Conservation (phyloP, 805 yeast genomes). For the Candida takata region DNA sequence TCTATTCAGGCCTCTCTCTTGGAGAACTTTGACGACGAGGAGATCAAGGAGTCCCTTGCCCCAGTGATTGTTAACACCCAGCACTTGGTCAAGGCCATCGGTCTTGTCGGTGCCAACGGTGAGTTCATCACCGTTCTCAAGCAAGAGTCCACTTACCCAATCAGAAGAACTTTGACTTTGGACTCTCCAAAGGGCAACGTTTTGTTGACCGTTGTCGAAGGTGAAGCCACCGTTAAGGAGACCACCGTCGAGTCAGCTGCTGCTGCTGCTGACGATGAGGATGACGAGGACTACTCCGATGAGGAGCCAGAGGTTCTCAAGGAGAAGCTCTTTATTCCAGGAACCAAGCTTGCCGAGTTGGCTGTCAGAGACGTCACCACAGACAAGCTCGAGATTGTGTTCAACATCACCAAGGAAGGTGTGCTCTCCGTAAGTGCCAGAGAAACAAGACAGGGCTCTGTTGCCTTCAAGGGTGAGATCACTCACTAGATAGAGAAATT, state of each 20-base stretch:
- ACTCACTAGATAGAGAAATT: conserved; percentile 3
- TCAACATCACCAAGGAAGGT: conserved; percentile 54
- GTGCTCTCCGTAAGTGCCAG: conserved; percentile 52
- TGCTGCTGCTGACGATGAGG: conserved; percentile 49
- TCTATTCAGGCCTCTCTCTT: conserved; percentile 89
- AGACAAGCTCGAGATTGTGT: conserved; percentile 56
- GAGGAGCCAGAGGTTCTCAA: conserved; percentile 87
- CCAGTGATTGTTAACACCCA: conserved; percentile 85
- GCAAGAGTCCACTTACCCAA: conserved; percentile 86
- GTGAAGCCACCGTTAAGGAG: conserved; percentile 76
- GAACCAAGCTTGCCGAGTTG: conserved; percentile 69
- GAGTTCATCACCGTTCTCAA: conserved; percentile 66
- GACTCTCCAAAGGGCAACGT: conserved; percentile 55
- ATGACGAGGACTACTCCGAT: conserved; percentile 72
- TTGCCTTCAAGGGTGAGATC: conserved; percentile 49
- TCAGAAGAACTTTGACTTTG: conserved; percentile 65
- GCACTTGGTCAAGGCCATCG: conserved; percentile 78
- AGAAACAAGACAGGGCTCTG: conserved; percentile 54
- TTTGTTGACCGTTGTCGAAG: conserved; percentile 72
- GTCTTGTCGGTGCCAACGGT: conserved; percentile 70
- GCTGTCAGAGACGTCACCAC: conserved; percentile 64
- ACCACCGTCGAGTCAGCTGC: conserved; percentile 64
- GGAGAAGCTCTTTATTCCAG: conserved; percentile 68
- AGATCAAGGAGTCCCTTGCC: conserved; percentile 70
- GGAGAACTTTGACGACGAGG: conserved; percentile 78